phyloP scores from a whole-genome alignment of 495 filamentous ascomycete species.

The Penicillium mononematosum region DNA sequence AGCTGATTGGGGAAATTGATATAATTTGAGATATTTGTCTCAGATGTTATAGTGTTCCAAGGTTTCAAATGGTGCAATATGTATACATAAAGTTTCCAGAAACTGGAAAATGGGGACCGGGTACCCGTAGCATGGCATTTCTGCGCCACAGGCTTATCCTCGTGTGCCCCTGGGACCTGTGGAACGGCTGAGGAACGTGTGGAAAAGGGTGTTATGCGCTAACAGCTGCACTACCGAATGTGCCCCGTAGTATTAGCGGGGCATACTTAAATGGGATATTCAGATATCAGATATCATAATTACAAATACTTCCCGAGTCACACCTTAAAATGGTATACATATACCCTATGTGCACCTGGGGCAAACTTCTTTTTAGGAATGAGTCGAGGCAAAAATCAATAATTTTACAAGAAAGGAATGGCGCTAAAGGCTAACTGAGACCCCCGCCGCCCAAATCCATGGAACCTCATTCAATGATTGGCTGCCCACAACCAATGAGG shows the following conservation, averaged over 20 bases:
- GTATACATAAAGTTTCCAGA: not conserved
- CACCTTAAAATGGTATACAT: not conserved
- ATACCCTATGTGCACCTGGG: not conserved
- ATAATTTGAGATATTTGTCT: not conserved
- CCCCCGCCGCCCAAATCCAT: constrained; percentile 5
- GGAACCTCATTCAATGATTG: constrained; percentile 1
- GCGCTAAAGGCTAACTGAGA: constrained; percentile 5
- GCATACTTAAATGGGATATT: not conserved
- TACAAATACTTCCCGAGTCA: constrained; percentile 1
- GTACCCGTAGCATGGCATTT: constrained; percentile 4
- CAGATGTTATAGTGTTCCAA: not conserved
- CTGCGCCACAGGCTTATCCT: constrained; percentile 12
- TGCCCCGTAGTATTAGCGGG: constrained; percentile 6
- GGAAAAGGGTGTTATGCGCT: constrained; percentile 9
- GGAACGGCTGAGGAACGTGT: constrained; percentile 12
- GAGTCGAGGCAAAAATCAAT: constrained; percentile 1
- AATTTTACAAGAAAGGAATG: constrained; percentile 1
- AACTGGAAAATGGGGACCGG: constrained; percentile 6
- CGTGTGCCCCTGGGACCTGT: constrained; percentile 10
- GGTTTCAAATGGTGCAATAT: not conserved
- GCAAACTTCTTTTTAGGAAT: not conserved
- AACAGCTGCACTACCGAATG: constrained; percentile 9
- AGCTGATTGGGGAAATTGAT: not conserved
- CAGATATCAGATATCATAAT: not conserved
- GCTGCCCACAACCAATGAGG: not conserved